phyloP scores from a whole-genome alignment of 73 alveolate species.

The Uronychia binucleata region DNA sequence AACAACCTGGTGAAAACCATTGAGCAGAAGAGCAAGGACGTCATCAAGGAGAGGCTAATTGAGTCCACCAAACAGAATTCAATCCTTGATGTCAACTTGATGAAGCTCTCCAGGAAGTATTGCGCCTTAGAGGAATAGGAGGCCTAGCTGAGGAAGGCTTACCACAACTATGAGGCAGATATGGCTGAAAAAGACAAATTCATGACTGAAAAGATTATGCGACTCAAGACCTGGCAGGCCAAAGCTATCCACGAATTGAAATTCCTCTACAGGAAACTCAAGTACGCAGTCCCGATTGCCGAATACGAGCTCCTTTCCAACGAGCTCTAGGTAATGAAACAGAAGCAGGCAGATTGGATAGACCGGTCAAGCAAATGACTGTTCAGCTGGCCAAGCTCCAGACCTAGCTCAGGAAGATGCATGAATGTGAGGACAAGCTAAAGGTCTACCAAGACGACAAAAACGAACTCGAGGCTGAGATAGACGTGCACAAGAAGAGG shows the following conservation, averaged over 20 bases:
- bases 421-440: constrained; percentile 50
- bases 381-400: constrained; percentile 41
- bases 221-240: constrained; percentile 62
- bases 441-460: constrained; percentile 45
- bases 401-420: constrained; percentile 39
- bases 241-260: constrained; percentile 60
- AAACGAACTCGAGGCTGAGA: constrained; percentile 69
- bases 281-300: constrained; percentile 57
- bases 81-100: constrained; percentile 75
- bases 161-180: constrained; percentile 66
- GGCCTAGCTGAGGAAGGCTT: constrained; percentile 50
- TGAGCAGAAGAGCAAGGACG: constrained; percentile 4
- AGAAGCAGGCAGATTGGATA: constrained; percentile 63
- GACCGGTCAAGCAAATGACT: constrained; percentile 36
- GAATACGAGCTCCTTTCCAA: constrained; percentile 42
- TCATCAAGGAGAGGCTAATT: constrained; percentile 37
- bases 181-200: constrained; percentile 63
- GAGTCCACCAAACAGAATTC: constrained; percentile 69
- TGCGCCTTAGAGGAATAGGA: constrained; percentile 61
- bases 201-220: constrained; percentile 46
- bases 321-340: constrained; percentile 43
- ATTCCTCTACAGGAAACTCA: constrained; percentile 52
- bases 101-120: constrained; percentile 62
- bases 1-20: constrained; percentile 28
- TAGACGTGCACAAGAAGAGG: constrained; percentile 49